phyloP scores from a whole-genome alignment of 2,329 filamentous ascomycete species.

The Microsporum ferrugineum region DNA sequence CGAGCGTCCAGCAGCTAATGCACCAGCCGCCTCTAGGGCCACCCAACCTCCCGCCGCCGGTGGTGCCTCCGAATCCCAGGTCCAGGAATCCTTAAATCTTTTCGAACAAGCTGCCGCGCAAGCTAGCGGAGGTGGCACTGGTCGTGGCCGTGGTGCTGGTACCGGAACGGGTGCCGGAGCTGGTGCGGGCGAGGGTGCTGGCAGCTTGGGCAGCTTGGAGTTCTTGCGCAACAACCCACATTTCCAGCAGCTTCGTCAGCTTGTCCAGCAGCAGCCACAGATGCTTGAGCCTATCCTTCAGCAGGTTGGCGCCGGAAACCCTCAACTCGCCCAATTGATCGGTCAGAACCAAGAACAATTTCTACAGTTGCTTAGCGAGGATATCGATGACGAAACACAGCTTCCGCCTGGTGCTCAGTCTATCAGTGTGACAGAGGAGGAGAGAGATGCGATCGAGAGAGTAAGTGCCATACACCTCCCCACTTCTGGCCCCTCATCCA shows the following conservation, averaged over 20 bases:
- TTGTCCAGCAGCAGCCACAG: slow-evolving; percentile 93
- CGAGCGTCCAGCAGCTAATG: slow-evolving; percentile 47
- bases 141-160: slow-evolving; percentile 24
- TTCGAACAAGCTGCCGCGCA: slow-evolving; percentile 79
- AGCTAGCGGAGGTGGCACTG: slow-evolving; percentile 42
- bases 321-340: slow-evolving; percentile 84
- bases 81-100: slow-evolving; percentile 60
- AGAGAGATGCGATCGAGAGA: slow-evolving; percentile 92
- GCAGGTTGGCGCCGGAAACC: slow-evolving; percentile 89
- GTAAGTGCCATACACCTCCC: slow-evolving; percentile 42
- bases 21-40: slow-evolving; percentile 15
- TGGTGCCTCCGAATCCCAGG: slow-evolving; percentile 23
- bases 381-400: slow-evolving; percentile 62
- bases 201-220: slow-evolving; percentile 62
- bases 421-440: slow-evolving; percentile 87
- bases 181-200: slow-evolving; percentile 14
- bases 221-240: slow-evolving; percentile 92
- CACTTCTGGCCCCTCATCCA: neutral
- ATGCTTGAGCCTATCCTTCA: slow-evolving; percentile 98
- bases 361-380: slow-evolving; percentile 77
- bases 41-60: slow-evolving; percentile 35
- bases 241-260: slow-evolving; percentile 93
- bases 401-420: slow-evolving; percentile 63
- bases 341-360: slow-evolving; percentile 88
- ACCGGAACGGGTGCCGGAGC: slow-evolving; percentile 18